A percentile compares a stretch with the other conserved stretches of the same genome.
phyloP scores from a whole-genome alignment of 2,329 filamentous ascomycete species.

The Calonectria henricotiae region DNA sequence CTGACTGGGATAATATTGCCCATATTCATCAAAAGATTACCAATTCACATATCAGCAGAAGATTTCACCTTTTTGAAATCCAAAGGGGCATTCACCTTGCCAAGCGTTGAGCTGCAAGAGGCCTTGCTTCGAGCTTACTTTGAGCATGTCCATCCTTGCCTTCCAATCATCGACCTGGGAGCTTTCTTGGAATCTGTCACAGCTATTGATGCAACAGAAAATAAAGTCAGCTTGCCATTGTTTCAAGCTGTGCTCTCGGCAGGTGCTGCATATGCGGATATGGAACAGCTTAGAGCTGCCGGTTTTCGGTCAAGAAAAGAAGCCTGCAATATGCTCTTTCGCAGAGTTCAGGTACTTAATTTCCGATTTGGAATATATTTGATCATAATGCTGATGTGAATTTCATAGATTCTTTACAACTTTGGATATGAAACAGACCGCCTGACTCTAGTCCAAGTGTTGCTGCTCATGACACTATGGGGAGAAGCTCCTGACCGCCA shows the following conservation, averaged over 20 bases:
- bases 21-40: constrained; percentile 84
- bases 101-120: constrained; percentile 78
- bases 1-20: constrained; percentile 58
- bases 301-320: constrained; percentile 84
- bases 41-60: constrained; percentile 80
- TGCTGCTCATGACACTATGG: constrained; percentile 97
- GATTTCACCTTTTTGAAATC: constrained; percentile 86
- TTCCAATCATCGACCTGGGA: constrained; percentile 72
- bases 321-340: constrained; percentile 88
- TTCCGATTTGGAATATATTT: neutral
- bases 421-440: constrained; percentile 94
- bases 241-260: constrained; percentile 97
- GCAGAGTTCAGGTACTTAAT: constrained; percentile 81
- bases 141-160: constrained; percentile 84
- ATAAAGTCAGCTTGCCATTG: constrained; percentile 84
- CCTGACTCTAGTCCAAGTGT: constrained; percentile 86
- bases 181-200: constrained; percentile 74
- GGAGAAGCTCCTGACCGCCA: constrained; percentile 96
- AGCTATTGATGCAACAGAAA: constrained; percentile 76
- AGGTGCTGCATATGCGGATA: constrained; percentile 87
- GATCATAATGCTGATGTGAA: neutral
- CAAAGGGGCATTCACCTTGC: constrained; percentile 87
- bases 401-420: constrained; percentile 80
- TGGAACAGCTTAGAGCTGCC: constrained; percentile 79
- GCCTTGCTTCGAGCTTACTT: constrained; percentile 86